A percentile compares a stretch with the other conserved stretches of the same genome.
Conservation (phyloP, 176 grass and related monocot species). For the Poa pratensis region DNA sequence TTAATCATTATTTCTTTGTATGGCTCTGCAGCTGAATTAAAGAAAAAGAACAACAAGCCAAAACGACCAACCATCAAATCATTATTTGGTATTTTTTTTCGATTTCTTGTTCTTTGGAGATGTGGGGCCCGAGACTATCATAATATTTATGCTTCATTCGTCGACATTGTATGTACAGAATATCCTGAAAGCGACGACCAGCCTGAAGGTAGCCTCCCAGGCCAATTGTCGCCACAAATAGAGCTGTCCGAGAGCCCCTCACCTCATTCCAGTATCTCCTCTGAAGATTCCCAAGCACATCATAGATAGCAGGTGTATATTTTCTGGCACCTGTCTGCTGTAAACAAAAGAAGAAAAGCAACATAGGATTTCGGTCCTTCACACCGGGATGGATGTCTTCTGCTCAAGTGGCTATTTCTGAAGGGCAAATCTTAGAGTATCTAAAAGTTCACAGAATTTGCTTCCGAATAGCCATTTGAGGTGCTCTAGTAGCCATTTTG, state of each 20-base stretch:
- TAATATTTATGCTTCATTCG: constrained; percentile 25
- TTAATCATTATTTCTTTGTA: background rate
- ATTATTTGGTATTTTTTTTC: constrained; percentile 58
- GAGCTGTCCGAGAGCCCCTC: constrained; percentile 62
- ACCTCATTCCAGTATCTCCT: constrained; percentile 64
- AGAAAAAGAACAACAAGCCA: constrained; percentile 68
- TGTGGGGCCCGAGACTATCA: background rate
- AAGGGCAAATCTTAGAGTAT: background rate
- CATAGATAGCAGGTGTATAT: constrained; percentile 44
- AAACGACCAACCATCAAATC: constrained; percentile 75
- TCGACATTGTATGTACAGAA: constrained; percentile 44
- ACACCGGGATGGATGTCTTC: no score
- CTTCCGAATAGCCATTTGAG: background rate
- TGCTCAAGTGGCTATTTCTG: constrained; percentile 24
- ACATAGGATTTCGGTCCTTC: background rate
- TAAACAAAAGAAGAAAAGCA: background rate
- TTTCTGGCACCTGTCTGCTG: constrained; percentile 10
- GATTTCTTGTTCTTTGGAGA: background rate
- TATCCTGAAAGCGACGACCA: constrained; percentile 36
- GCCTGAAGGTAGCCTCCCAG: constrained; percentile 55
- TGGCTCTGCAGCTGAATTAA: constrained; percentile 61
- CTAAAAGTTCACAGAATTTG: constrained; percentile 8
- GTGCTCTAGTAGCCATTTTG: constrained; percentile 10
- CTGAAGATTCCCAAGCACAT: constrained; percentile 51
- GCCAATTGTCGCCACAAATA: constrained; percentile 53